Base-by-base conservation (phyloP, 73 alveolate genomes). In the Paramecium octaurelia region DNA sequence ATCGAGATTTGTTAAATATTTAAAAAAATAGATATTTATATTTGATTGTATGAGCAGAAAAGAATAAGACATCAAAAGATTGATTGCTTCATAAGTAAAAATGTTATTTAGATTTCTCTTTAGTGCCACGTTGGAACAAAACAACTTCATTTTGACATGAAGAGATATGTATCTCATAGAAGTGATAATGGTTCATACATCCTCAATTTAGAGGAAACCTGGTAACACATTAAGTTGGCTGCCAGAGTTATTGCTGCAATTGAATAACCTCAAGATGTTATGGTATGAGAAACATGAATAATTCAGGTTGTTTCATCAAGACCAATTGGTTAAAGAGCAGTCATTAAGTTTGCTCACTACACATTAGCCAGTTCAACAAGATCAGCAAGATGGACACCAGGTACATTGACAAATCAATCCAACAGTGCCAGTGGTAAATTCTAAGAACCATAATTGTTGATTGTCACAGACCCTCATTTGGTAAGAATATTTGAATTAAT, bases 381-480 rank as follows among this genome's bases (percentile, higher is more conserved):
- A 93, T 97, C 99, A n/a, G 96, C 98, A 36, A 96, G 99, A 93
- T 98, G 99, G 99, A 94, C 98, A 42, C 99, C 99, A 59, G 99
- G 99, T 86, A 95, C 97, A 23, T 93, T 96, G 91, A 96, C 99
- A 93, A 96, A 96, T 86, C 95, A 96, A 86, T 80, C 91, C 16
- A 44, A 80, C 48, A 40, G 73, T 60, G 42, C 87, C 23, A 50
- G 93, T 69, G 86, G 86, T 48, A 97, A 97, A 93, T 98, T 96
- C 96, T 64, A 95, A 68, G 99, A 98, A 94, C 99, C 99, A 68
- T 92, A 98, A 97, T 97, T 98, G 50, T 93, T 98, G 76, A 97
- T 98, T 93, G 99, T 98, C 40, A 93, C 98, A 86, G 99, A 98
- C 93, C 99, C 99, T n/a, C 93, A 20, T 48, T 44, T 40, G 29